These are phyloP conservation scores for Collariella sp. DNA, from an alignment of 495 filamentous ascomycete species.

Conservation along the genomic window DNA sequence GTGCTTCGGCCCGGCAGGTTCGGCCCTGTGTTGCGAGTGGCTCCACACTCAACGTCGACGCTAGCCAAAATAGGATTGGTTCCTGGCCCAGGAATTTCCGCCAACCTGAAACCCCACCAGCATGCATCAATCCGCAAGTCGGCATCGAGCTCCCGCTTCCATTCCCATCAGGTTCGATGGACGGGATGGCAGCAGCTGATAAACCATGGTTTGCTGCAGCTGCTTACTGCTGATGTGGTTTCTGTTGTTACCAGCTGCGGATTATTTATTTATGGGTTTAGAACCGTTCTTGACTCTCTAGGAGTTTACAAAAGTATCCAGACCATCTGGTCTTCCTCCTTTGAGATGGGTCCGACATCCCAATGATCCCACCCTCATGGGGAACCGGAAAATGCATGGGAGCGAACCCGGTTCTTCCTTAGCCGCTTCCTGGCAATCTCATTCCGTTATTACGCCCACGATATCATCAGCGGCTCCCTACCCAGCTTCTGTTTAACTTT, in stretches of 20 bases:
- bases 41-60: neutral
- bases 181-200: slow-evolving; percentile 1
- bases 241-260: neutral
- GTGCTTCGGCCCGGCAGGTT: neutral
- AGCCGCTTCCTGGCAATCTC: slow-evolving; percentile 20
- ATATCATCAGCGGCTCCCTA: neutral
- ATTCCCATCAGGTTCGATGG: slow-evolving; percentile 4
- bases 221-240: no score
- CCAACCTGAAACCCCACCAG: slow-evolving; percentile 11
- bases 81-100: slow-evolving; percentile 2
- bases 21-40: slow-evolving; percentile 2
- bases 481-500: neutral
- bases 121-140: slow-evolving; percentile 5
- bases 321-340: no score
- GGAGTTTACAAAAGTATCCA: neutral
- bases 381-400: slow-evolving; percentile 1
- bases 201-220: no score
- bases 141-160: no score
- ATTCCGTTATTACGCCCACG: slow-evolving; percentile 15
- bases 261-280: neutral
- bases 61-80: slow-evolving; percentile 1
- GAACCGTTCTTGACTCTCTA: neutral
- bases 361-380: neutral
- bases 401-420: slow-evolving; percentile 4
- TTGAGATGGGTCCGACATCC: neutral